phyloP scores from a whole-genome alignment of 2,329 filamentous ascomycete genomes.

The Alternaria longipes region DNA sequence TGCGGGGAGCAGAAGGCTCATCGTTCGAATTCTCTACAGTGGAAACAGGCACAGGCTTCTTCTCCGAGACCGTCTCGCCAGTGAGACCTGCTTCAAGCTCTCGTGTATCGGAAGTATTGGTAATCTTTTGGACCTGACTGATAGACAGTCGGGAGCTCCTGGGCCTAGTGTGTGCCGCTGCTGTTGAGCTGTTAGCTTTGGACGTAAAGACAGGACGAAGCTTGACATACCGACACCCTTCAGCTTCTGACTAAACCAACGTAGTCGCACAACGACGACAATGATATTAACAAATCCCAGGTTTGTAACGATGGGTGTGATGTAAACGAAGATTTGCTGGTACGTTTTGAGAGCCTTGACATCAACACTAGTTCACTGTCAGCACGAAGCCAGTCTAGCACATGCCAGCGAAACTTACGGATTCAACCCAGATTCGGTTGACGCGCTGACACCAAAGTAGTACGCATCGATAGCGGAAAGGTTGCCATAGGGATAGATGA shows the following conservation, averaged over 20 bases:
- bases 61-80: conserved; percentile 10
- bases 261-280: conserved; percentile 90
- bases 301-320: conserved; percentile 49
- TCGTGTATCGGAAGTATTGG: conserved; percentile 1
- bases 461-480: conserved; percentile 86
- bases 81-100: conserved; percentile 15
- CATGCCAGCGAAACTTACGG: conserved; percentile 58
- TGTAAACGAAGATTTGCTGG: conserved; percentile 59
- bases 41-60: not conserved
- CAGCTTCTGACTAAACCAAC: conserved; percentile 98
- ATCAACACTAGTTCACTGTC: conserved; percentile 53
- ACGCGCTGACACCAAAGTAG: conserved; percentile 82
- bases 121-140: not conserved
- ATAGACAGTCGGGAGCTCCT: not conserved
- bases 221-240: conserved; percentile 72
- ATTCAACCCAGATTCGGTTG: conserved; percentile 94
- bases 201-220: not conserved
- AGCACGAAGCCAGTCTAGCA: conserved; percentile 8
- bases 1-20: not conserved
- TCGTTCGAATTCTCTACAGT: not conserved
- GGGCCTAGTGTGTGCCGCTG: conserved; percentile 66
- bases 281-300: conserved; percentile 62
- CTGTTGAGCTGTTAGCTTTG: conserved; percentile 2
- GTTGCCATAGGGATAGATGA: conserved; percentile 73
- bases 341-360: conserved; percentile 58